Conservation (phyloP, 352 stramenopile genomes). For the Thalassiosira livingstoniorum region DNA sequence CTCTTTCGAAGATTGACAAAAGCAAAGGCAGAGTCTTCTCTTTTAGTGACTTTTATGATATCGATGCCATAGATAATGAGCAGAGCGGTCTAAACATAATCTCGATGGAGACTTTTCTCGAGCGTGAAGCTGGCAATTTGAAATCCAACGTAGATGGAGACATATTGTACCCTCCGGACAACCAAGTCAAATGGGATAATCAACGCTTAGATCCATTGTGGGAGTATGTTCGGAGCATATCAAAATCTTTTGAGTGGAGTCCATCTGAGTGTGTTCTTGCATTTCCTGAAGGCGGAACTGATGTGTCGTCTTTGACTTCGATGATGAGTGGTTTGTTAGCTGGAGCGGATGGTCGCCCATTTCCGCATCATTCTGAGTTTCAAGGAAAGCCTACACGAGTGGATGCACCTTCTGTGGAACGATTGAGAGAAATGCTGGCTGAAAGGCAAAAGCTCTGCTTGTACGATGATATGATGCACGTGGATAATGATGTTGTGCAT, state of each 20-base stretch:
- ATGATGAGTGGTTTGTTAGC: slow-evolving; percentile 45
- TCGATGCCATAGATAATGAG: slow-evolving; percentile 54
- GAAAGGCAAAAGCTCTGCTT: slow-evolving; percentile 46
- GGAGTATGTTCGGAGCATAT: slow-evolving; percentile 61
- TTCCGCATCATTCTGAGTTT: slow-evolving; percentile 47
- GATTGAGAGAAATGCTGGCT: slow-evolving; percentile 58
- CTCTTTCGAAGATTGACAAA: slow-evolving; percentile 10
- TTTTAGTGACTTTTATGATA: slow-evolving; percentile 72
- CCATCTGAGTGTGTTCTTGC: slow-evolving; percentile 58
- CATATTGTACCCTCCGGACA: slow-evolving; percentile 58
- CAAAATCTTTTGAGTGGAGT: slow-evolving; percentile 56
- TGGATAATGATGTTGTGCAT: slow-evolving; percentile 60
- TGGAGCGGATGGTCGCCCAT: slow-evolving; percentile 41
- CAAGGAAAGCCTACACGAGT: slow-evolving; percentile 48
- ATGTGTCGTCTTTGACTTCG: slow-evolving; percentile 22
- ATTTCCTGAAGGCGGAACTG: slow-evolving; percentile 23
- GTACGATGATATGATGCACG: slow-evolving; percentile 66
- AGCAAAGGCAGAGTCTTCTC: slow-evolving; percentile 36
- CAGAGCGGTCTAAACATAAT: slow-evolving; percentile 82
- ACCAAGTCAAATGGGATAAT: slow-evolving; percentile 65
- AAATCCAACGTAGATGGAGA: slow-evolving; percentile 46
- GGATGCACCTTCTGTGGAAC: slow-evolving; percentile 48
- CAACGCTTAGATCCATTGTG: slow-evolving; percentile 47
- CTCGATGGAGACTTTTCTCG: slow-evolving; percentile 86
- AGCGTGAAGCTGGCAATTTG: slow-evolving; percentile 69